Base-by-base conservation (phyloP, 768 basidiomycete species). In the Lactarius hengduanensis region DNA sequence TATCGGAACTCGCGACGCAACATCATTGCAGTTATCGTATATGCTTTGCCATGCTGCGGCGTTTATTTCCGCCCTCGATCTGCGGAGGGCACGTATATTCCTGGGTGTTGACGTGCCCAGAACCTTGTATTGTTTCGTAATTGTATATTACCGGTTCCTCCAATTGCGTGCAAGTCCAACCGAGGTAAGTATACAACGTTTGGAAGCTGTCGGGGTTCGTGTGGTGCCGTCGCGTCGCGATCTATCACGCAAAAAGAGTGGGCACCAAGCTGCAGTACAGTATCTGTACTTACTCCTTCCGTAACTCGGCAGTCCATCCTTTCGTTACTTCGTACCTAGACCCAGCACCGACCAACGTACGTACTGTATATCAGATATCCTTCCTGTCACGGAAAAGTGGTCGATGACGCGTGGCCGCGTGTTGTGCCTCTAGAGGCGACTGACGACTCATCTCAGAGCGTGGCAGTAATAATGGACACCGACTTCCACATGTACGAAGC, bases 181-280 rank as follows among this genome's bases (percentile, higher is more conserved):
- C 50, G 22, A 53, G 50, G 11, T 5, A 41, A 41, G 15, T 41
- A 26, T 53, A 26, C 50, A 22, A 26, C 50, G n/a, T 13, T 53
- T 26, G 26, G 50, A 53, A 9, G 50, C 4, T 26, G 11, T 26
- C 50, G 50, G 50, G 50, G 22, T 53, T 53, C 22, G 26, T 15
- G 50, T 53, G 50, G 50, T 53, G 50, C 50, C 50, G 26, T 53
- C 22, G 50, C 5, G 50, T 26, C 50, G 50, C 50, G 50, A 53
- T 53, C 50, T 53, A 26, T 53, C 50, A 53, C 50, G 22, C 50
- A 53, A 26, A 53, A 53, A 53, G 50, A 53, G 50, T 53, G 26
- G 26, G 50, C 50, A 53, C 50, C 22, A 53, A n/a, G 47, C 47
- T 2, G 47, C 47, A 26, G 22, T 11, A 15, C 11, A 26, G 2